Evolutionary conservation across 768 basidiomycete species (phyloP), one percentile per base, ranked within the genome.

Genomic region (Phanerochaete sordida): DNA sequence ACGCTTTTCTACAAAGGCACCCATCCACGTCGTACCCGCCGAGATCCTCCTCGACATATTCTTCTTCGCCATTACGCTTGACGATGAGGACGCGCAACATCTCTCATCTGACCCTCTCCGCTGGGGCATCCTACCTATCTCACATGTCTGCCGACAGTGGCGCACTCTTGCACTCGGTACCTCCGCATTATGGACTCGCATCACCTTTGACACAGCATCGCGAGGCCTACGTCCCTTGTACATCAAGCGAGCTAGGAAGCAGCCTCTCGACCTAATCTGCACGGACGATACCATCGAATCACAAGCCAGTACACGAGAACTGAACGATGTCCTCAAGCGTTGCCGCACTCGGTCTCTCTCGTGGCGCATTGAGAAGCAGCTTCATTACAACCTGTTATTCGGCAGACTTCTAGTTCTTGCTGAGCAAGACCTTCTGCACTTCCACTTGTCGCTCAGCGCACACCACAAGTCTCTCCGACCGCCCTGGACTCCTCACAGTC

Each of bases 101-200:
- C 33, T 8, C 21, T 31, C 21, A 7, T 33, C 30, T 23, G 30
- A 53, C 35, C 28, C 8, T 12, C 33, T 35, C 33, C 33, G n/a
- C n/a, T 48, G n/a, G 30, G 44, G 44, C 26, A 43, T 27, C 55
- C 44, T 16, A 53, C 27, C 28, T 24, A 12, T 64, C 28, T 57
- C 63, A 15, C 82, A 82, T 57, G 79, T 82, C 28, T 84, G 78
- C 65, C 74, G 70, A 50, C 73, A 72, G 59, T 85, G 84, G 83
- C 79, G 83, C 16, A 65, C 64, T 28, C 69, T 82, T 28, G 75
- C 77, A 4, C 69, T 84, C 23, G 62, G 68, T 19, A 77, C 77
- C 6, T 73, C 82, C 3, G 57, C 64, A 7, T 73, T 85, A 21
- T 85, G 83, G 84, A 72, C 78, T 7, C 68, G 65, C 31, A 68